Base-by-base conservation (phyloP, 306 rosid species). In the Malus sylvestris region DNA sequence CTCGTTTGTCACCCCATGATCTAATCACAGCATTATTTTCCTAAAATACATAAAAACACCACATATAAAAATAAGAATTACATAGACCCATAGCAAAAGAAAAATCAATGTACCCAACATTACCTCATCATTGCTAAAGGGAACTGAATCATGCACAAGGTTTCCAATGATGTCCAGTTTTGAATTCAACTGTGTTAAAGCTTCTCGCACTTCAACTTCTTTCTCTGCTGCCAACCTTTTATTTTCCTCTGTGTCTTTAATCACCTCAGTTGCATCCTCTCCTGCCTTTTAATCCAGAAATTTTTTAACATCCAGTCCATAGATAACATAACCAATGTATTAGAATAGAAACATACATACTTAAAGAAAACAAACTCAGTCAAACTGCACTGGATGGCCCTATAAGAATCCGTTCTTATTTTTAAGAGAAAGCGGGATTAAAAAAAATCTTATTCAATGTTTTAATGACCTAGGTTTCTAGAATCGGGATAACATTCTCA, bases 71-170 rank as follows among this genome's bases (percentile, higher is more conserved):
- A 42, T 3, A 10, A 59, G 30, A 18, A 78, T 27, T 19, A 74
- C 13, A 44, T 1, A 25, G n/a, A 30, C 23, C 53, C 57, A 71
- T 14, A 58, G 20, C 46, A 15, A 76, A 42, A 59, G 60, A 12
- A 60, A 42, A 76, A 38, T 33, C 10, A 42, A 68, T 1, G 49
- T 16, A 60, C 74, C 23, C 63, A 66, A 42, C 55, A 8, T 71
- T 58, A 93, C 98, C 99, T 95, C 99, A 52, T 92, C 96, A 55
- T 87, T 10, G 60, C 88, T 87, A 52, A 92, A 25, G 8, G 97
- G 97, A 81, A 95, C 97, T 0, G 97, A 86, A 81, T 92, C 99
- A 62, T 92, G 99, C 49, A 95, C 88, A 22, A 95, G 97, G 83
- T 95, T 95, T 87, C 97, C 97, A 72, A 92, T 83, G 8, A 78